These are phyloP conservation scores for Entomortierella chlamydospora DNA, from an alignment of 192 early-diverging fungal species.

Conservation along the genomic window DNA sequence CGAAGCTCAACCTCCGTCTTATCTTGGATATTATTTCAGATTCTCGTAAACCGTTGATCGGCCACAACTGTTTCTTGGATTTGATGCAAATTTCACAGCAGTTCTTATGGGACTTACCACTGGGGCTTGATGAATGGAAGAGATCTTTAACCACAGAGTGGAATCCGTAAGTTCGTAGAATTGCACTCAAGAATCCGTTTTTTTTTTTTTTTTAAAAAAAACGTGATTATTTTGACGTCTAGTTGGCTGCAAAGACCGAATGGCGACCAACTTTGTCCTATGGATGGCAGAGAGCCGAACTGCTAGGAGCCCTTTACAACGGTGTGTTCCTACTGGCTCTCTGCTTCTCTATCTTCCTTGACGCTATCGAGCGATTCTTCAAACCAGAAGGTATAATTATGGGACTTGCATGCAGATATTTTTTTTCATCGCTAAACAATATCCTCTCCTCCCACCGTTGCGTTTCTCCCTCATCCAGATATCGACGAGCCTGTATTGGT, in stretches of 20 bases:
- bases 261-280: constrained; percentile 78
- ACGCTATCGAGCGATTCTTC: constrained; percentile 87
- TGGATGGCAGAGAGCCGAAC: constrained; percentile 92
- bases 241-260: constrained; percentile 72
- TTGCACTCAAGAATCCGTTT: no score
- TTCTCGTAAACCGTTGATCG: constrained; percentile 81
- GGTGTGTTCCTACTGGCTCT: constrained; percentile 91
- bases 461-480: constrained; percentile 69
- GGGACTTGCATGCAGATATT: background rate
- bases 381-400: constrained; percentile 62
- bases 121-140: constrained; percentile 78
- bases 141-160: constrained; percentile 64
- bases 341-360: constrained; percentile 90
- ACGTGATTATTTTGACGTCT: no score
- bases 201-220: no score
- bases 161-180: constrained; percentile 61
- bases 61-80: constrained; percentile 93
- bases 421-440: no score
- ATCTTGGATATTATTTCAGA: constrained; percentile 83
- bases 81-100: constrained; percentile 83
- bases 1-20: constrained; percentile 70
- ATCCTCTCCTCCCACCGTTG: no score
- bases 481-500: constrained; percentile 81
- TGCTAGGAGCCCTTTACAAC: constrained; percentile 93
- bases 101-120: constrained; percentile 79